Percentiles rank a stretch among this genome's conserved stretches.
These are phyloP conservation scores for Neofusicoccum cordaticola DNA, from an alignment of 2,329 filamentous ascomycete species.

Conservation along the genomic window DNA sequence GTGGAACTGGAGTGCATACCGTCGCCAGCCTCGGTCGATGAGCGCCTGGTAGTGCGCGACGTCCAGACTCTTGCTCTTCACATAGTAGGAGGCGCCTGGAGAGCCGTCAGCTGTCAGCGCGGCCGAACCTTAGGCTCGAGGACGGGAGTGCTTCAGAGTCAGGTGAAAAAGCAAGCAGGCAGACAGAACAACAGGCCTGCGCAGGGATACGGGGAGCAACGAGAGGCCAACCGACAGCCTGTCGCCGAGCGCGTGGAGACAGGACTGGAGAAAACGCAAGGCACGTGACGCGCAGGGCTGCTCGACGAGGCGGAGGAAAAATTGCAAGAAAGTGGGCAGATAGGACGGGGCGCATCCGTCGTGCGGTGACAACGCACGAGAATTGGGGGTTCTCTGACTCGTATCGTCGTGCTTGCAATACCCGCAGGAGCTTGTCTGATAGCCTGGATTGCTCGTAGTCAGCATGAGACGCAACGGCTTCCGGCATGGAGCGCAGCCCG, in stretches of 20 bases:
- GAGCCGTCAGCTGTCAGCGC: not conserved
- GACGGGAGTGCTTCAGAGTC: not conserved
- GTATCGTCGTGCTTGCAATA: constrained; percentile 49
- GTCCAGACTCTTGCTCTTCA: constrained; percentile 58
- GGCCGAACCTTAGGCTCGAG: not conserved
- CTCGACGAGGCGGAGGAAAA: not conserved
- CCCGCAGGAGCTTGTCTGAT: constrained; percentile 48
- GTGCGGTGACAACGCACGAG: constrained; percentile 42
- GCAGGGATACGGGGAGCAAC: not conserved
- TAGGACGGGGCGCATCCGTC: constrained; percentile 12
- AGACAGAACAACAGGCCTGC: not conserved
- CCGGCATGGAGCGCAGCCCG: not conserved
- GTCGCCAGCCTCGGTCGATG: constrained; percentile 74
- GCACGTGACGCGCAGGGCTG: constrained; percentile 15
- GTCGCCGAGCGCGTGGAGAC: not conserved
- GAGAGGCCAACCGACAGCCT: not conserved
- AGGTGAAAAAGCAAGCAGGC: not conserved
- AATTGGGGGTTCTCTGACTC: constrained; percentile 47
- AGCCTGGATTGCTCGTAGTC: constrained; percentile 35
- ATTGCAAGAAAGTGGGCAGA: constrained; percentile 8
- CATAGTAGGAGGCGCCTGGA: constrained; percentile 72
- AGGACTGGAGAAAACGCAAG: not conserved
- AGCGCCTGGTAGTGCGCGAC: constrained; percentile 68
- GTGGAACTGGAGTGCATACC: constrained; percentile 48
- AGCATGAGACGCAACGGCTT: constrained; percentile 17